Percentiles rank a stretch among this genome's conserved stretches.
Evolutionary conservation across 345 rosid genomes (phyloP).

Genomic region (Gossypium anomalum): DNA sequence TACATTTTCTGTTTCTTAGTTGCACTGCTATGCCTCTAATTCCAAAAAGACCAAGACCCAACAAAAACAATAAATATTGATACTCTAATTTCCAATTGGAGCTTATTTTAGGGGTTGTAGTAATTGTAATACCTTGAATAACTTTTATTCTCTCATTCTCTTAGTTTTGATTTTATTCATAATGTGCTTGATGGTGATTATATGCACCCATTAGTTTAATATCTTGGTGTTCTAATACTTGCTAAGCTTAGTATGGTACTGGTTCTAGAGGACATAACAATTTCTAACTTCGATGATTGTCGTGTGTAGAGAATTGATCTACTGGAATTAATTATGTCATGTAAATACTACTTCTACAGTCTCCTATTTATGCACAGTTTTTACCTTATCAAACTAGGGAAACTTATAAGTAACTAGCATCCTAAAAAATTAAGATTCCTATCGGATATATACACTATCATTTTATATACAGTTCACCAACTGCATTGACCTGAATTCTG

Average conservation of each 20-base stretch:
- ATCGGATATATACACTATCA: neutral
- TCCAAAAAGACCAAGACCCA: neutral
- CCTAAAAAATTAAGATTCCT: neutral
- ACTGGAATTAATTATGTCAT: neutral
- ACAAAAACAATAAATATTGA: neutral
- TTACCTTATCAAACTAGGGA: neutral
- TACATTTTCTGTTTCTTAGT: conserved; percentile 1
- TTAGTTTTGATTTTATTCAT: neutral
- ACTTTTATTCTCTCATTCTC: neutral
- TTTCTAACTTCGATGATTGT: neutral
- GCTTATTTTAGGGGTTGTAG: neutral
- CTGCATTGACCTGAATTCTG: neutral
- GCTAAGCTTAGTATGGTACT: neutral
- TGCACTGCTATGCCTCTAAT: neutral
- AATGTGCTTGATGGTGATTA: neutral
- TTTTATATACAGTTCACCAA: neutral
- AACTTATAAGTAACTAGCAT: neutral
- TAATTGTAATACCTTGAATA: neutral
- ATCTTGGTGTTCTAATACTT: neutral
- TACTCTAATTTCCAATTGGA: neutral
- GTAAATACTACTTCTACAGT: neutral
- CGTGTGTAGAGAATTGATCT: neutral
- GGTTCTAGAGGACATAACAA: neutral
- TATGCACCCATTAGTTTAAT: neutral
- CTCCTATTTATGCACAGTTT: neutral